These are phyloP conservation scores for Daldinia bambusicola DNA, from an alignment of 495 filamentous ascomycete species.

Conservation along the genomic window DNA sequence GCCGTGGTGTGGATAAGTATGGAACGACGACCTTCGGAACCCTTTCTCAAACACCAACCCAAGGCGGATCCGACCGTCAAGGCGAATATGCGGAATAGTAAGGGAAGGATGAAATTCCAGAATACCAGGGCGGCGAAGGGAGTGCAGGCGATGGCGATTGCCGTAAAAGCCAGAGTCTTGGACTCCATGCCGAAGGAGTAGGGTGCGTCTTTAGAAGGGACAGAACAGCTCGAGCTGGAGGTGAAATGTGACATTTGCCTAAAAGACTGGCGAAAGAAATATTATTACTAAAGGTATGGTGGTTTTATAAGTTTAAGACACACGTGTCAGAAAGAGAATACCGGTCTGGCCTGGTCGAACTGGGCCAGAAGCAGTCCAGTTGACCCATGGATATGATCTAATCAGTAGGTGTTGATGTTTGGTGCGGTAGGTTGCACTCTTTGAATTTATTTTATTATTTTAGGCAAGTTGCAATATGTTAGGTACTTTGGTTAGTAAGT, in stretches of 20 bases:
- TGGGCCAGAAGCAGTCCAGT: constrained; percentile 35
- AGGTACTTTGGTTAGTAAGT: neutral
- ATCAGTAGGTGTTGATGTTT: neutral
- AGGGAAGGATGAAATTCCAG: constrained; percentile 48
- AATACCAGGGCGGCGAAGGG: constrained; percentile 39
- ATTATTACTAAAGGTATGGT: constrained; percentile 5
- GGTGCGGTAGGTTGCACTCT: constrained; percentile 14
- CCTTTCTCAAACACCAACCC: constrained; percentile 73
- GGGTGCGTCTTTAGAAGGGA: constrained; percentile 12
- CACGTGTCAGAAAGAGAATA: constrained; percentile 37
- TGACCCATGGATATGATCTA: constrained; percentile 44
- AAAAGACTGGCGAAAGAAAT: constrained; percentile 21
- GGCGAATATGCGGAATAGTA: constrained; percentile 52
- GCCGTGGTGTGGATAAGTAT: constrained; percentile 69
- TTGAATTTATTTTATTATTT: constrained; percentile 10
- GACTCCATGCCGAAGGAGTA: constrained; percentile 45
- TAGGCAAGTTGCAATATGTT: no score
- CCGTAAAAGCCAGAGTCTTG: constrained; percentile 41
- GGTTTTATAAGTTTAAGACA: constrained; percentile 24
- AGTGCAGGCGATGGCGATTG: constrained; percentile 41
- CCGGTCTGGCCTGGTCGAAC: constrained; percentile 39
- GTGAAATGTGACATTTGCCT: constrained; percentile 32
- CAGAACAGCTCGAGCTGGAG: constrained; percentile 30
- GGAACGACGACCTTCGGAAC: constrained; percentile 70
- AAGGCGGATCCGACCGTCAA: constrained; percentile 56